Conservation (phyloP, 345 rosid genomes). For the Geranium brycei region DNA sequence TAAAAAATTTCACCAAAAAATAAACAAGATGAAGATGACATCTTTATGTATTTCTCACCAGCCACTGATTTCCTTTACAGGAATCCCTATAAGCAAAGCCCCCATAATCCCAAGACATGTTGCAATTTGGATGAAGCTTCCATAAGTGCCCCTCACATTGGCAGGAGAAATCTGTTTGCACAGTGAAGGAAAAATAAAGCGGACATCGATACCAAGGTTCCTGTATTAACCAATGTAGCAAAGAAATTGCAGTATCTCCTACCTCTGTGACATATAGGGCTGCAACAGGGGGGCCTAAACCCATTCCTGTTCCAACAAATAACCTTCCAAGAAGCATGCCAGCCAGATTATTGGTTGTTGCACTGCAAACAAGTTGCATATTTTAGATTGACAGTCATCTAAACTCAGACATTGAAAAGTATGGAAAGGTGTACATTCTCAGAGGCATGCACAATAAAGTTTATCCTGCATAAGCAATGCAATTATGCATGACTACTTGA, state of each 20-base stretch:
- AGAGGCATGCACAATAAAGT: background rate
- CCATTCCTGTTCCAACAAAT: conserved; percentile 92
- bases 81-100: conserved; percentile 73
- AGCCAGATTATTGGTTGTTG: conserved; percentile 40
- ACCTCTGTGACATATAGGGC: conserved; percentile 97
- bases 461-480: background rate
- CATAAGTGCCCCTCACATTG: conserved; percentile 90
- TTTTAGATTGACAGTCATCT: conserved; percentile 4
- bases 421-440: background rate
- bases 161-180: conserved; percentile 73
- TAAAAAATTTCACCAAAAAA: conserved; percentile 4
- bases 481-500: background rate
- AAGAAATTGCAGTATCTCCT: conserved; percentile 5
- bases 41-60: conserved; percentile 35
- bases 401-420: background rate
- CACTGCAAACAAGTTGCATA: conserved; percentile 33
- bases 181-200: conserved; percentile 10
- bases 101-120: conserved; percentile 90
- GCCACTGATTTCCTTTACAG: conserved; percentile 61
- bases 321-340: conserved; percentile 85
- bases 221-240: background rate
- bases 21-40: background rate
- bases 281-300: conserved; percentile 84
- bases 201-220: conserved; percentile 2
- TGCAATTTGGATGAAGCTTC: conserved; percentile 88